These are phyloP conservation scores for Neofusicoccum laricinum DNA, from an alignment of 2,329 filamentous ascomycete species.

Conservation along the genomic window DNA sequence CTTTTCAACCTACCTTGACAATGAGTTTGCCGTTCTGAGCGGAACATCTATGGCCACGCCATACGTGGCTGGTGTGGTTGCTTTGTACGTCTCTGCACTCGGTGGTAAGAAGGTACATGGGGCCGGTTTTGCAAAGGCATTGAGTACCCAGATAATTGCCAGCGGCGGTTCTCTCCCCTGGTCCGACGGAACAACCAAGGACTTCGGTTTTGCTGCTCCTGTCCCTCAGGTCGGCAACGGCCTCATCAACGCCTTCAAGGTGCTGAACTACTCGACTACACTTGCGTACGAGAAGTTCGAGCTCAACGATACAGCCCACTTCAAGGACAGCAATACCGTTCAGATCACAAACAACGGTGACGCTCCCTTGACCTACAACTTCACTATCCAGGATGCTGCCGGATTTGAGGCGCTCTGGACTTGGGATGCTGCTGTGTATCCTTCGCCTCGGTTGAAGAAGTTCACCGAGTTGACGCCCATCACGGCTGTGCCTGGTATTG, in stretches of 20 bases:
- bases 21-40: conserved; percentile 51
- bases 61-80: conserved; percentile 49
- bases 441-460: conserved; percentile 21
- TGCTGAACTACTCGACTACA: conserved; percentile 53
- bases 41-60: conserved; percentile 62
- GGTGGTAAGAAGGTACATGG: conserved; percentile 24
- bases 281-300: conserved; percentile 57
- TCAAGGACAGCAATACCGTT: conserved; percentile 50
- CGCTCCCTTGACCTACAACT: conserved; percentile 49
- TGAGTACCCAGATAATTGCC: conserved; percentile 28
- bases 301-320: conserved; percentile 64
- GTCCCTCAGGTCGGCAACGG: conserved; percentile 61
- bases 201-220: conserved; percentile 34
- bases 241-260: conserved; percentile 59
- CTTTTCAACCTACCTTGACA: conserved; percentile 55
- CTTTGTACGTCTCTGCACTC: conserved; percentile 28
- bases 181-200: conserved; percentile 17
- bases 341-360: conserved; percentile 55
- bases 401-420: conserved; percentile 52
- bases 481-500: conserved; percentile 19
- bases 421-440: conserved; percentile 20
- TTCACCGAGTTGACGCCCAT: conserved; percentile 7
- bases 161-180: conserved; percentile 27
- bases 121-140: conserved; percentile 24
- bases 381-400: conserved; percentile 50